phyloP scores from a whole-genome alignment of 164 flowering plant species.

The Piper longum region DNA sequence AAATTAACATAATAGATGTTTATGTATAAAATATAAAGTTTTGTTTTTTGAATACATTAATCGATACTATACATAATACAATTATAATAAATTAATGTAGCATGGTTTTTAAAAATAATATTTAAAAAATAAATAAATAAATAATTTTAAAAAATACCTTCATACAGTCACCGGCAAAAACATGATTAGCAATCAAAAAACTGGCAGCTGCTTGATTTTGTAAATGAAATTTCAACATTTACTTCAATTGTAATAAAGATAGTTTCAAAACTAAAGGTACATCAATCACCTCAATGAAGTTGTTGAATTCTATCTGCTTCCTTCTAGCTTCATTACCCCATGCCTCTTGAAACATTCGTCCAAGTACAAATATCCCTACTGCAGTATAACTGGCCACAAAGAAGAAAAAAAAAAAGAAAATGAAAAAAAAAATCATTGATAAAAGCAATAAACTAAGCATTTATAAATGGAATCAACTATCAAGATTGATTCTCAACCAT shows the following conservation, averaged over 20 bases:
- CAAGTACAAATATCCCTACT: constrained; percentile 96
- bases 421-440: constrained; percentile 5
- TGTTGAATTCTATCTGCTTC: constrained; percentile 75
- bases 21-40: too few species aligned
- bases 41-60: too few species aligned
- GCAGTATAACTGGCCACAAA: constrained; percentile 74
- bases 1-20: too few species aligned
- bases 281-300: constrained; percentile 61
- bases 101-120: too few species aligned
- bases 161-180: constrained; percentile 28
- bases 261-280: too few species aligned
- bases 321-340: constrained; percentile 72
- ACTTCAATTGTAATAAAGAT: too few species aligned
- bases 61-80: too few species aligned
- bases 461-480: neutral
- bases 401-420: too few species aligned
- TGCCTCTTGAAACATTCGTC: constrained; percentile 68
- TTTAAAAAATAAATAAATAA: constrained; percentile 67
- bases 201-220: too few species aligned
- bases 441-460: constrained; percentile 3
- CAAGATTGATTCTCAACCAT: neutral
- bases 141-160: constrained; percentile 79
- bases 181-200: neutral
- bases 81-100: constrained; percentile 76
- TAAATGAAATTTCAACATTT: too few species aligned